A percentile compares a stretch with the other conserved stretches of the same genome.
phyloP scores from a whole-genome alignment of 1,284 basidiomycete genomes.

The Cystobasidium pallidum region DNA sequence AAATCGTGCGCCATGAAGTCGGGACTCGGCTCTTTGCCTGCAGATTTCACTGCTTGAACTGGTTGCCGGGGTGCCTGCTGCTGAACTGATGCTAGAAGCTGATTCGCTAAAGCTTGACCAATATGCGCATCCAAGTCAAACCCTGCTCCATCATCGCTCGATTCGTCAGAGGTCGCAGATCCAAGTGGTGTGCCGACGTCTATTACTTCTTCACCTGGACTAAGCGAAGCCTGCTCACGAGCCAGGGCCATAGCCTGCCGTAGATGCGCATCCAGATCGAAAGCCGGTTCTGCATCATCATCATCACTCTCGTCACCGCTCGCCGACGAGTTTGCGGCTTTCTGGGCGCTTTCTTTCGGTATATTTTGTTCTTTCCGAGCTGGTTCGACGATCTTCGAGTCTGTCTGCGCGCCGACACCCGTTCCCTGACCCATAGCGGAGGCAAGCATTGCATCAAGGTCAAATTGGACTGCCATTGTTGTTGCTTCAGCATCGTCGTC shows the following conservation, averaged over 20 bases:
- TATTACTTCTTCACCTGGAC: constrained; percentile 26
- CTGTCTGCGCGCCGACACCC: neutral
- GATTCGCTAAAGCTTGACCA: constrained; percentile 27
- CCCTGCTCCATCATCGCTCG: constrained; percentile 22
- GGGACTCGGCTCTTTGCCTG: constrained; percentile 5
- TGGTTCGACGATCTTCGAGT: neutral
- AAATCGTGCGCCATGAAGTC: constrained; percentile 34
- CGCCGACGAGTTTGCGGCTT: neutral
- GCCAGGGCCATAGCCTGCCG: constrained; percentile 23
- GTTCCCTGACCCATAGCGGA: constrained; percentile 37
- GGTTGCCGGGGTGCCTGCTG: constrained; percentile 7
- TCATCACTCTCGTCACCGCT: constrained; percentile 22
- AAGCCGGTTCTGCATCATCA: constrained; percentile 18
- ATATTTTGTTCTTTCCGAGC: neutral
- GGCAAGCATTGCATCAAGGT: constrained; percentile 40
- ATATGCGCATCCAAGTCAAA: constrained; percentile 41
- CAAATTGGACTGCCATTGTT: constrained; percentile 24
- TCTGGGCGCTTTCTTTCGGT: too few species aligned
- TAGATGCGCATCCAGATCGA: constrained; percentile 39
- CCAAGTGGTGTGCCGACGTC: constrained; percentile 25
- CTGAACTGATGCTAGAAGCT: constrained; percentile 11
- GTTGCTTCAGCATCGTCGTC: constrained; percentile 2
- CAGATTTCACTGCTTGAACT: too few species aligned
- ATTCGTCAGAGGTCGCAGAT: constrained; percentile 23
- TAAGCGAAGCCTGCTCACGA: constrained; percentile 5